Base-by-base conservation (phyloP, 2,329 filamentous ascomycete species). In the Lasiodiplodia sp. region DNA sequence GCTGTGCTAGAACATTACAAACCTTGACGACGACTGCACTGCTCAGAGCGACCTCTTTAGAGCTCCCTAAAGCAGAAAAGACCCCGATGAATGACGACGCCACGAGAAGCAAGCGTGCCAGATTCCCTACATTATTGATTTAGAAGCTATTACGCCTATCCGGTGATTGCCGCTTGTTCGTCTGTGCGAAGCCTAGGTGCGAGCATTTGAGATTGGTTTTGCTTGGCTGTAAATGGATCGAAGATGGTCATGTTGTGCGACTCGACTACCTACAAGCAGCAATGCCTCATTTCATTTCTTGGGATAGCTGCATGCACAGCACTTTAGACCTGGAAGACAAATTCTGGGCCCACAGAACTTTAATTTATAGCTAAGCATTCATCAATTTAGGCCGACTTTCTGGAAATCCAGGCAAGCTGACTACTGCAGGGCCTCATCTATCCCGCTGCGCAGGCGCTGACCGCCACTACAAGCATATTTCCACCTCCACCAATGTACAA, bases 391-490 rank as follows among this genome's bases (percentile, higher is more conserved):
- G 38, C 11, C 8, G n/a, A 25, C n/a, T 31, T 52, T 38, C 16
- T 23, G 28, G 28, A 16, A 21, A 51, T 18, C 34, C 18, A 31
- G 4, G 37, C 34, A 28, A 34, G 21, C 47, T n/a, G 47, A 52
- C 31, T 51, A 52, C 47, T 64, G 60, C 60, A 52, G 23, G 21
- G 31, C 44, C 23, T 51, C 21, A 34, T 28, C 28, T 34, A 63
- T 34, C 40, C 40, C 18, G 6, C 40, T 63, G 25, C 47, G 44
- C 37, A 23, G n/a, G 47, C 60, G 28, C 52, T 52, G 60, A 64
- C 47, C 60, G 60, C 47, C 60, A 25, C 47, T 25, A 38, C 37
- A 18, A 25, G 28, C 31, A 38, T 37, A 31, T 11, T n/a, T 23
- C 31, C 16, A 44, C 23, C 6, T 34, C 31, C 18, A n/a, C 37